Evolutionary conservation across 768 basidiomycete species (phyloP).

Genomic region (Serendipita sp.): DNA sequence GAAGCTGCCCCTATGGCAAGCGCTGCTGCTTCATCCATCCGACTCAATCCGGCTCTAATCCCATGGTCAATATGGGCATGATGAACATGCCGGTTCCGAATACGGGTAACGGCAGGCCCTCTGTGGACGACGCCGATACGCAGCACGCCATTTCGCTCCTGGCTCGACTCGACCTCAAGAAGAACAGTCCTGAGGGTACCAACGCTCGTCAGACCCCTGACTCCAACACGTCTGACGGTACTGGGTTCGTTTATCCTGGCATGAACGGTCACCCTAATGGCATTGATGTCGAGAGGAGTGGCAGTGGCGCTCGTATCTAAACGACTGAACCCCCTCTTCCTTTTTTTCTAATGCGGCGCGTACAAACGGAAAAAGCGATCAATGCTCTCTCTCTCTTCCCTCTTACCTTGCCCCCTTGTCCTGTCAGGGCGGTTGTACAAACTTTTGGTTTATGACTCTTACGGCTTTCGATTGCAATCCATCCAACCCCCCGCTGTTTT

Average conservation of each 20-base stretch:
- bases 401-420: background rate
- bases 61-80: no score
- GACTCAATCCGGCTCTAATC: background rate
- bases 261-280: background rate
- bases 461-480: background rate
- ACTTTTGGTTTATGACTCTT: background rate
- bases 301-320: background rate
- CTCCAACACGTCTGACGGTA: background rate
- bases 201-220: background rate
- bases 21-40: slow-evolving; percentile 19
- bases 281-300: background rate
- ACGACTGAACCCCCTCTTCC: background rate
- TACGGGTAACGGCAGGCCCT: background rate
- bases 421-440: background rate
- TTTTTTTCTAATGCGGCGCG: no score
- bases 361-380: background rate
- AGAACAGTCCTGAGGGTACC: background rate
- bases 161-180: background rate
- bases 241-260: background rate
- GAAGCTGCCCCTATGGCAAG: slow-evolving; percentile 17
- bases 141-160: slow-evolving; percentile 1
- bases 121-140: background rate
- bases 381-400: background rate
- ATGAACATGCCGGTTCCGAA: background rate
- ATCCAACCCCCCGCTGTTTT: background rate